These are phyloP conservation scores for Scutellaria galericulata DNA, from an alignment of 257 asterid genomes.

Conservation along the genomic window DNA sequence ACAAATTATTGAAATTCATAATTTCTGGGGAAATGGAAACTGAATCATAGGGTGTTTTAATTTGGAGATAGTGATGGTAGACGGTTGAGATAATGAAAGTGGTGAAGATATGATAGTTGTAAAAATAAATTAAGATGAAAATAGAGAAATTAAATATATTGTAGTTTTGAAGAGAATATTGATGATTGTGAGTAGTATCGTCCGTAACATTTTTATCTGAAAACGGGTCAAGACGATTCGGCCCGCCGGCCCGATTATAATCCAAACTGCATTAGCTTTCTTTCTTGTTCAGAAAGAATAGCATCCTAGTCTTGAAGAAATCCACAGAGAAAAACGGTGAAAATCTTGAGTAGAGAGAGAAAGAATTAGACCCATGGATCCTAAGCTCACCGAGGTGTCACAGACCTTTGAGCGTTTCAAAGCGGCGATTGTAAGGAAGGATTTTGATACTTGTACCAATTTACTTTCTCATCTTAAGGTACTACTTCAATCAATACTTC, in stretches of 20 bases:
- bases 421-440: slow-evolving; percentile 70
- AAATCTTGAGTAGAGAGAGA: slow-evolving; percentile 6
- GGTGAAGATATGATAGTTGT: no score
- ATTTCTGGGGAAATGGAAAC: no score
- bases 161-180: no score
- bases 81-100: no score
- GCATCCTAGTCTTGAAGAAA: slow-evolving; percentile 12
- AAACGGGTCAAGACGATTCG: slow-evolving; percentile 28
- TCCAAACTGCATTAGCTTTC: background rate
- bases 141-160: no score
- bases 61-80: no score
- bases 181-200: no score
- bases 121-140: no score
- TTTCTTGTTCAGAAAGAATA: slow-evolving; percentile 41
- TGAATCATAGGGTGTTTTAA: no score
- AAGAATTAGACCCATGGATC: slow-evolving; percentile 44
- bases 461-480: slow-evolving; percentile 90
- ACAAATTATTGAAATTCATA: no score
- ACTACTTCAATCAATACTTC: slow-evolving; percentile 21
- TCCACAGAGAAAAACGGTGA: background rate
- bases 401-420: slow-evolving; percentile 79
- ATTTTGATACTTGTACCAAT: slow-evolving; percentile 61
- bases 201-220: background rate
- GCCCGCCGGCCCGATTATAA: slow-evolving; percentile 21
- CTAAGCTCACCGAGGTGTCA: slow-evolving; percentile 64